These are phyloP conservation scores for Neurospora pannonica DNA, from an alignment of 495 filamentous ascomycete genomes.

Conservation along the genomic window DNA sequence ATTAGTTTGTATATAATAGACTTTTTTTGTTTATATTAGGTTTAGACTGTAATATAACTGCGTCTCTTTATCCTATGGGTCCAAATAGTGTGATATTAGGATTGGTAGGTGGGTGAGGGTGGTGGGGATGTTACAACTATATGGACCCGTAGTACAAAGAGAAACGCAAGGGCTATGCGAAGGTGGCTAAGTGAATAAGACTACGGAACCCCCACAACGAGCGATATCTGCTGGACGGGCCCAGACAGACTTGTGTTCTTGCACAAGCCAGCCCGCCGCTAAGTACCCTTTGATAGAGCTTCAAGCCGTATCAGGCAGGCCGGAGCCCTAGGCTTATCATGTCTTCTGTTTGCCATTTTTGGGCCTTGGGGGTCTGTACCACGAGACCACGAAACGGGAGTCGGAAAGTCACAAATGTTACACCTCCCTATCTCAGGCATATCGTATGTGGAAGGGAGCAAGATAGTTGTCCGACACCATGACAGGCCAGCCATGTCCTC, in stretches of 20 bases:
- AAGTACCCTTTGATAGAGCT: not conserved
- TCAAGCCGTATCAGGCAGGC: not conserved
- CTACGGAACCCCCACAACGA: not conserved
- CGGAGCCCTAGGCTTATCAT: not conserved
- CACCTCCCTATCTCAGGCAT: not conserved
- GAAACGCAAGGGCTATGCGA: too few species aligned
- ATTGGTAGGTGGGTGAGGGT: too few species aligned
- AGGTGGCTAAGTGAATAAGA: too few species aligned
- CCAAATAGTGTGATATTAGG: too few species aligned
- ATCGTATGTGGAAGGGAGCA: not conserved
- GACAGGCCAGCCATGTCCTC: not conserved
- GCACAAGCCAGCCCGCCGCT: not conserved
- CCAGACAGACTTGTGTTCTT: not conserved
- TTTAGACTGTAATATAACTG: too few species aligned
- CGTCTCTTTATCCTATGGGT: too few species aligned
- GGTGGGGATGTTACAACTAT: too few species aligned
- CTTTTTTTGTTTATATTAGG: too few species aligned
- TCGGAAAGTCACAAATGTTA: not conserved
- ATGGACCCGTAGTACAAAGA: too few species aligned
- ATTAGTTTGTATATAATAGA: too few species aligned
- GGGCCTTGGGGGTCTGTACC: not conserved
- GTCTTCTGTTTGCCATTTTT: not conserved
- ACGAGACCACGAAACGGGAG: not conserved
- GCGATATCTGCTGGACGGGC: not conserved
- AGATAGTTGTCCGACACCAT: not conserved